phyloP scores from a whole-genome alignment of 2,329 filamentous ascomycete species.

The Hymenoscyphus repandus region DNA sequence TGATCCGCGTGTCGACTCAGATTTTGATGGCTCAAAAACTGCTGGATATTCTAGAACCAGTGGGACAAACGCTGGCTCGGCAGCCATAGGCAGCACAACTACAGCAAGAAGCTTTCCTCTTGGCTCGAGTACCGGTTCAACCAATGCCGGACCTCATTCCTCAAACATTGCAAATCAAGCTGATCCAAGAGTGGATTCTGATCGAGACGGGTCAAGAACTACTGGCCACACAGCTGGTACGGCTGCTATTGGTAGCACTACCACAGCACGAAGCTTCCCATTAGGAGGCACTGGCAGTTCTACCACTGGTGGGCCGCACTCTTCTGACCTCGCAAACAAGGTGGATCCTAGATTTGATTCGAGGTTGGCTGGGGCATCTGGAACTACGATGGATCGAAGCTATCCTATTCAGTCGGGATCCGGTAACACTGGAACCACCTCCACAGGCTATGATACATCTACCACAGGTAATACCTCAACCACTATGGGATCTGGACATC shows the following conservation, averaged over 20 bases:
- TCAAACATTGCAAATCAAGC: background rate
- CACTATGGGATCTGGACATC: background rate
- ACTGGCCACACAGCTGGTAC: background rate
- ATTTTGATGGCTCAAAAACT: slow-evolving; percentile 45
- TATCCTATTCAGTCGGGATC: background rate
- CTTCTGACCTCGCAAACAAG: slow-evolving; percentile 36
- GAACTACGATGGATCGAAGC: background rate
- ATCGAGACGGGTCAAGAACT: background rate
- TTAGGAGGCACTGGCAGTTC: slow-evolving; percentile 8
- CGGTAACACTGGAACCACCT: background rate
- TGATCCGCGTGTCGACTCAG: slow-evolving; percentile 49
- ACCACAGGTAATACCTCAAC: background rate
- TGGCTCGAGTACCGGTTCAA: background rate
- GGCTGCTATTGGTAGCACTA: background rate
- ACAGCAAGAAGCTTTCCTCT: background rate
- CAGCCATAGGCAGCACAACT: background rate
- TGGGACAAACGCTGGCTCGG: background rate
- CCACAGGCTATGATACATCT: background rate
- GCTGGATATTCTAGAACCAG: slow-evolving; percentile 32
- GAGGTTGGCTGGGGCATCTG: slow-evolving; percentile 40
- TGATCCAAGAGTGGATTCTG: background rate
- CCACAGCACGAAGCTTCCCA: background rate
- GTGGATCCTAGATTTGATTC: slow-evolving; percentile 45
- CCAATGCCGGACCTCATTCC: background rate
- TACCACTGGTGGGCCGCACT: slow-evolving; percentile 32